phyloP scores from a whole-genome alignment of 164 flowering plant species.

The Vitis rotundifolia region DNA sequence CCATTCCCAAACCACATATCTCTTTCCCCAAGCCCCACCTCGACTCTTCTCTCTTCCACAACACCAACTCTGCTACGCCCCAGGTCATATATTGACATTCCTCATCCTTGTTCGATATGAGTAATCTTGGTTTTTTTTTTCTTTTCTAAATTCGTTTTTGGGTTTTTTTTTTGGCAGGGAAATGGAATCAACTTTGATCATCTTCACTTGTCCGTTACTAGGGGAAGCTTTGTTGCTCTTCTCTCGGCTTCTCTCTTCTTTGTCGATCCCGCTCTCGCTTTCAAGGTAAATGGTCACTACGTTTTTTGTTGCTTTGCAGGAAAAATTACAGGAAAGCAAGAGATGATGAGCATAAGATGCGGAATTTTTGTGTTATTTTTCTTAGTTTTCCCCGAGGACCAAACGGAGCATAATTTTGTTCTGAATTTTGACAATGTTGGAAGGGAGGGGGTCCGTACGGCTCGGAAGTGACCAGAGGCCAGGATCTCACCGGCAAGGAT shows the following conservation, averaged over 20 bases:
- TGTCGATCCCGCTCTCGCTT: constrained; percentile 77
- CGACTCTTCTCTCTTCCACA: constrained; percentile 5
- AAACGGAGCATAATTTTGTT: not conserved
- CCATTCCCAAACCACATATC: constrained; percentile 7
- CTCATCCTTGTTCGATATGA: not conserved
- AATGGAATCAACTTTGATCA: too few relatives aligned
- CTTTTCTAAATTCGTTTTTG: constrained; percentile 5
- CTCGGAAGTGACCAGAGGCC: constrained; percentile 89
- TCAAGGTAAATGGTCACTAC: constrained; percentile 46
- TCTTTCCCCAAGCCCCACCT: constrained; percentile 18
- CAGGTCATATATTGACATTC: constrained; percentile 4
- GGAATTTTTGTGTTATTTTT: not conserved
- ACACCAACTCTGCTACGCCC: constrained; percentile 13
- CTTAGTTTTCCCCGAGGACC: constrained; percentile 3
- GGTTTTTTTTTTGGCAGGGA: not conserved
- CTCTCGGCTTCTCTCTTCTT: constrained; percentile 72
- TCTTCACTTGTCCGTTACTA: constrained; percentile 22
- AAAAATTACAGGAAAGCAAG: too few relatives aligned
- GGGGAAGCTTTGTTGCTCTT: constrained; percentile 53
- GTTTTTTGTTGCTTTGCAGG: not conserved
- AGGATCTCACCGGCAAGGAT: constrained; percentile 87
- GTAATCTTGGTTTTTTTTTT: not conserved
- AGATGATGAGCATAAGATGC: too few relatives aligned
- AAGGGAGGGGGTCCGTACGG: constrained; percentile 99
- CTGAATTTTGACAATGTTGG: constrained; percentile 12